Percentiles rank a stretch among this genome's conserved stretches.
Conservation (phyloP, 176 grass and related monocot species). For the Avena sativa region DNA sequence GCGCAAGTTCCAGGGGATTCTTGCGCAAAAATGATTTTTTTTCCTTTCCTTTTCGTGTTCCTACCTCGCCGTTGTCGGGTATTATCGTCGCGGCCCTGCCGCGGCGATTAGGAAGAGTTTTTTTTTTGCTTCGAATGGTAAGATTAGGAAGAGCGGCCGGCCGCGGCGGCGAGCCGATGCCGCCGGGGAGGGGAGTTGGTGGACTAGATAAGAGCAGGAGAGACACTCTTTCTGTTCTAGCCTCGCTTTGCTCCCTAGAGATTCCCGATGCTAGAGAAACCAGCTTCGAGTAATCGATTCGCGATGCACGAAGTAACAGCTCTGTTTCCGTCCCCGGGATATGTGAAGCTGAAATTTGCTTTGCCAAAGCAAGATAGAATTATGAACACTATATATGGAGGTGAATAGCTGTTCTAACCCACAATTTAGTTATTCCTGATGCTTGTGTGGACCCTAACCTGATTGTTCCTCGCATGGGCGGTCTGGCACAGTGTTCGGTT, state of each 20-base stretch:
- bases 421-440: too few species aligned
- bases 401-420: too few species aligned
- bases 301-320: too few species aligned
- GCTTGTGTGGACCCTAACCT: too few species aligned
- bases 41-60: slow-evolving; percentile 9
- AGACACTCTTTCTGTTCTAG: neutral
- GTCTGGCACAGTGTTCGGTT: too few species aligned
- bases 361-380: too few species aligned
- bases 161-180: neutral
- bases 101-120: neutral
- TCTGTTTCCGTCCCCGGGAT: too few species aligned
- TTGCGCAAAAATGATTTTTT: slow-evolving; percentile 39
- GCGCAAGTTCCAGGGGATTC: slow-evolving; percentile 42
- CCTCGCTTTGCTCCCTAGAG: neutral
- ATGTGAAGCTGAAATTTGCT: too few species aligned
- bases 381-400: too few species aligned
- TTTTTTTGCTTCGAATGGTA: too few species aligned
- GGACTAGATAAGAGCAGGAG: neutral
- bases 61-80: slow-evolving; percentile 30
- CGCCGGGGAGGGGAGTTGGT: neutral
- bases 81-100: slow-evolving; percentile 35
- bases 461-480: too few species aligned
- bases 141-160: neutral
- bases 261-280: neutral
- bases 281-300: neutral